phyloP scores from a whole-genome alignment of 2,329 filamentous ascomycete species.

The Nemania sp. region DNA sequence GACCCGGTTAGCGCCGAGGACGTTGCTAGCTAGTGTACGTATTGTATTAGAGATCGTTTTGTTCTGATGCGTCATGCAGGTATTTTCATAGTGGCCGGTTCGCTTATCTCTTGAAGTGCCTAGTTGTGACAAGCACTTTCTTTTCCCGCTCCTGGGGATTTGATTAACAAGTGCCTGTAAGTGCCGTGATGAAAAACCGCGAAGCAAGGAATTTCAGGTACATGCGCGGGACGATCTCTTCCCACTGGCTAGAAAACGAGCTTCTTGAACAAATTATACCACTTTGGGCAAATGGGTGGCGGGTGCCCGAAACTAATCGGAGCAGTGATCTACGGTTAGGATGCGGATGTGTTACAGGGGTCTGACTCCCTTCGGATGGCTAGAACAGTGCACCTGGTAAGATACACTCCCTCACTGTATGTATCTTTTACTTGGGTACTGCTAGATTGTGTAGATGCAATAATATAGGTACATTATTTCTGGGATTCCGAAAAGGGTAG shows the following conservation, averaged over 20 bases:
- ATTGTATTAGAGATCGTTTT: background rate
- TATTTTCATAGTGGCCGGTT: too few species aligned
- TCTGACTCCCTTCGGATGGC: slow-evolving; percentile 6
- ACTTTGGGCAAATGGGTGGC: slow-evolving; percentile 6
- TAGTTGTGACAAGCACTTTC: slow-evolving; percentile 18
- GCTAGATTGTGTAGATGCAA: background rate
- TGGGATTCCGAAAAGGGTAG: too few species aligned
- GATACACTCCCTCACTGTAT: background rate
- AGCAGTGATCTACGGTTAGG: slow-evolving; percentile 25
- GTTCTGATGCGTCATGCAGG: too few species aligned
- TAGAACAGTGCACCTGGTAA: background rate
- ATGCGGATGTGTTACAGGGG: slow-evolving; percentile 27
- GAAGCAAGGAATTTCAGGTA: slow-evolving; percentile 13
- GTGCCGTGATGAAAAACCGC: too few species aligned
- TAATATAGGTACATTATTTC: background rate
- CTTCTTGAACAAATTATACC: slow-evolving; percentile 15
- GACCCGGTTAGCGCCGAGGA: slow-evolving; percentile 1
- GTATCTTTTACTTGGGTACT: too few species aligned
- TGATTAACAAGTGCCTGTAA: background rate
- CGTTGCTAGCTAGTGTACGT: background rate
- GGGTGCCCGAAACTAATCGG: slow-evolving; percentile 7
- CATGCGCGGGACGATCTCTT: slow-evolving; percentile 4
- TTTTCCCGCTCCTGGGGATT: background rate
- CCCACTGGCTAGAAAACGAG: slow-evolving; percentile 16
- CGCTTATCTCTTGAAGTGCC: slow-evolving; percentile 18